These are phyloP conservation scores for Agastache rugosa DNA, from an alignment of 257 asterid genomes.

Conservation along the genomic window DNA sequence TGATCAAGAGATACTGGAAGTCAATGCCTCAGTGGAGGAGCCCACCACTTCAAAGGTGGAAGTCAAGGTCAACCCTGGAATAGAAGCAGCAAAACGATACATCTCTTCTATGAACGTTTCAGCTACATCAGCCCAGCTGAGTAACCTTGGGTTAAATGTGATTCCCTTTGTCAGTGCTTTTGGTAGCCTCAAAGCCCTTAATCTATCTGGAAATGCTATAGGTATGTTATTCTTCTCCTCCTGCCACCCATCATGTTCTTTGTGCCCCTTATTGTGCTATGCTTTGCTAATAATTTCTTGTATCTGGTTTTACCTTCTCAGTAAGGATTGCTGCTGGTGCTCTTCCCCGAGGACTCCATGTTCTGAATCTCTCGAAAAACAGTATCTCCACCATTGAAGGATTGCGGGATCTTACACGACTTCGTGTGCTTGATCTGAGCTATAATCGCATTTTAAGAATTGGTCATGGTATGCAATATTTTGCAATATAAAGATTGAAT, in stretches of 20 bases:
- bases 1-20: conserved; percentile 42
- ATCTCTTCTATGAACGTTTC: conserved; percentile 74
- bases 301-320: conserved; percentile 40
- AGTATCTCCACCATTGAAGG: conserved; percentile 89
- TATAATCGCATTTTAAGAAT: conserved; percentile 84
- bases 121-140: conserved; percentile 83
- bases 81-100: conserved; percentile 83
- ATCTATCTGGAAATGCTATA: conserved; percentile 90
- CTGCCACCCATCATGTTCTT: conserved; percentile 16
- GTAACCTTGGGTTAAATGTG: conserved; percentile 84
- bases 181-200: conserved; percentile 78
- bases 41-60: conserved; percentile 53
- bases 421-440: conserved; percentile 96
- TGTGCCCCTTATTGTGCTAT: conserved; percentile 5
- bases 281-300: conserved; percentile 21
- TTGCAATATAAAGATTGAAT: background rate
- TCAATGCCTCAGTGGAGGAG: conserved; percentile 43
- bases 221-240: conserved; percentile 52
- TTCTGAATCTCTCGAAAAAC: conserved; percentile 89
- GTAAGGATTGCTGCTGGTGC: conserved; percentile 91
- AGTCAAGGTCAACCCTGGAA: conserved; percentile 62
- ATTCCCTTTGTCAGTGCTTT: conserved; percentile 90
- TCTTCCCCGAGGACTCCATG: conserved; percentile 94
- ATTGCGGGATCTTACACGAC: conserved; percentile 85
- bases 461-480: conserved; percentile 97